Evolutionary conservation across 2,329 filamentous ascomycete genomes (phyloP).

Genomic region (Pseudogymnoascus sp.): DNA sequence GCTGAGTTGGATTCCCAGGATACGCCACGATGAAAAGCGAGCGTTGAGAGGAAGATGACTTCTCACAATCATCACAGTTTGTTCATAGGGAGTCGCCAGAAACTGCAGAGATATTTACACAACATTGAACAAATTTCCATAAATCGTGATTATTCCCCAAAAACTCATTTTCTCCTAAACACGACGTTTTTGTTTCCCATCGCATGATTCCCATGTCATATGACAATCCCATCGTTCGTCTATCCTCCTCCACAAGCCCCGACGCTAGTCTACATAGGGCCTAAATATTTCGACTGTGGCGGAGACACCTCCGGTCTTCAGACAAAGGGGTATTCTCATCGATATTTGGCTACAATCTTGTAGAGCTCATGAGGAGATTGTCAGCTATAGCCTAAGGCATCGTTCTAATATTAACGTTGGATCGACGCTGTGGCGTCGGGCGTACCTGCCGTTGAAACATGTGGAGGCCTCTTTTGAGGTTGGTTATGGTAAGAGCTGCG

Average conservation of each 20-base stretch:
- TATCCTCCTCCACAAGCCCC: not conserved
- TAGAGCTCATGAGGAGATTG: not conserved
- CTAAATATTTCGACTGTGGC: not conserved
- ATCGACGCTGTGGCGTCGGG: not conserved
- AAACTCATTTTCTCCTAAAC: not conserved
- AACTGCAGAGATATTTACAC: conserved; percentile 1
- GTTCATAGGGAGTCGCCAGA: not conserved
- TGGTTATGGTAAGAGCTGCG: not conserved
- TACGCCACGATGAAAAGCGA: not conserved
- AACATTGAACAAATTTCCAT: not conserved
- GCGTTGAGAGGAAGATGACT: not conserved
- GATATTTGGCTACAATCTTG: not conserved
- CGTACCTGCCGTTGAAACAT: not conserved
- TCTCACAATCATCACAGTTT: not conserved
- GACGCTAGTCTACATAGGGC: not conserved
- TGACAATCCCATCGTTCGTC: not conserved
- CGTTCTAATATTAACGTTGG: not conserved
- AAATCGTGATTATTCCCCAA: not conserved
- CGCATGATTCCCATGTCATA: not conserved
- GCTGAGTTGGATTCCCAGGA: conserved; percentile 1
- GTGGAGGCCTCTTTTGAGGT: not conserved
- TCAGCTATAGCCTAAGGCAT: not conserved
- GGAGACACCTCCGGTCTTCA: not conserved
- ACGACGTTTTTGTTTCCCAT: not conserved
- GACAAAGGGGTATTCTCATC: not conserved